Evolutionary conservation across 371 early-diverging fungal species (phyloP).

Genomic region (Lichtheimia hyalospora): DNA sequence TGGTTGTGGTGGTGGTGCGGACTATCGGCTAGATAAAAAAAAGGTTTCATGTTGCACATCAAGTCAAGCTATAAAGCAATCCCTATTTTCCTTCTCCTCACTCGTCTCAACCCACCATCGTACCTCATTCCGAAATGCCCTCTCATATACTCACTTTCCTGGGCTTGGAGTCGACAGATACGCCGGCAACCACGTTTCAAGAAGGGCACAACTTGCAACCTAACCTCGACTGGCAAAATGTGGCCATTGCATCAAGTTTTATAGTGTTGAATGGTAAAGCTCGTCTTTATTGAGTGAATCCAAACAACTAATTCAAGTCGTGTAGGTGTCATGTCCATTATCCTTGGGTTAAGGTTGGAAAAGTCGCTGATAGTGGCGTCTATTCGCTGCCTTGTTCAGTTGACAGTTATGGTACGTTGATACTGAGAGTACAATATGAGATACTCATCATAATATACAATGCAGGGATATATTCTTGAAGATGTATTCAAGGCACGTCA

Average conservation of each 20-base stretch:
- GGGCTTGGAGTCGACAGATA: not conserved
- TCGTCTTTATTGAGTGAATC: not conserved
- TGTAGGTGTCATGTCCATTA: slow-evolving; percentile 31
- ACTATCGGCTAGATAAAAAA: too few relatives aligned
- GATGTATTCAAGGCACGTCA: slow-evolving; percentile 63
- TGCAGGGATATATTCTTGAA: slow-evolving; percentile 59
- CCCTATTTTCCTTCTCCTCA: too few relatives aligned
- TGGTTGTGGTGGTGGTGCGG: too few relatives aligned
- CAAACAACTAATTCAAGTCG: not conserved
- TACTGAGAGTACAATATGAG: too few relatives aligned
- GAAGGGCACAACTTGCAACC: not conserved
- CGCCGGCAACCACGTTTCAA: not conserved
- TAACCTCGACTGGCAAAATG: slow-evolving; percentile 38
- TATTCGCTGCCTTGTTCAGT: slow-evolving; percentile 57
- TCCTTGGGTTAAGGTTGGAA: slow-evolving; percentile 52
- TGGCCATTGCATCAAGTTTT: slow-evolving; percentile 46
- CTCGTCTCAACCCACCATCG: too few relatives aligned
- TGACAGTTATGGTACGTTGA: slow-evolving; percentile 56
- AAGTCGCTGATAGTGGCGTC: slow-evolving; percentile 60
- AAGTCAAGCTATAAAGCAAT: too few relatives aligned
- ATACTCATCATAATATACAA: too few relatives aligned
- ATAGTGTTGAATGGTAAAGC: slow-evolving; percentile 43
- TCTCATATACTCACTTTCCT: not conserved
- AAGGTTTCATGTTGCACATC: too few relatives aligned
- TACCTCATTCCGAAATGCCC: too few relatives aligned